Percentiles rank a stretch among this genome's conserved stretches.
These are phyloP conservation scores for Skeletonema costatum DNA, from an alignment of 108 stramenopile genomes.

Conservation along the genomic window DNA sequence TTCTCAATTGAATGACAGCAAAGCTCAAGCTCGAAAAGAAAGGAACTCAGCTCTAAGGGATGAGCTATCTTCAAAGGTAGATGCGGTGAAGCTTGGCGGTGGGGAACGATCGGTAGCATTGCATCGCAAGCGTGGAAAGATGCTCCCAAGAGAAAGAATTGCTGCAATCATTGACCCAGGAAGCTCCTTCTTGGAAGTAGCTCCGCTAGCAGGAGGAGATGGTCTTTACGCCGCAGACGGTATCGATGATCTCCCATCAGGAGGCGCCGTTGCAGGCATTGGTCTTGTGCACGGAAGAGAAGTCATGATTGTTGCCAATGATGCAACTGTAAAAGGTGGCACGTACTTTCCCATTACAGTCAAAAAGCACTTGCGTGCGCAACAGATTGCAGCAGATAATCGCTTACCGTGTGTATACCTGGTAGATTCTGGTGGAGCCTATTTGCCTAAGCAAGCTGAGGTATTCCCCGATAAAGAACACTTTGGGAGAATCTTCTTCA, in stretches of 20 bases:
- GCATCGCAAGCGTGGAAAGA: conserved; percentile 86
- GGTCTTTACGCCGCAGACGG: conserved; percentile 48
- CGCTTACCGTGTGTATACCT: conserved; percentile 95
- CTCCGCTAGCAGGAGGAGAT: conserved; percentile 85
- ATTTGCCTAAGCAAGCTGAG: conserved; percentile 94
- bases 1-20: conserved; percentile 31
- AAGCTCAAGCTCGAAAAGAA: conserved; percentile 32
- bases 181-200: conserved; percentile 94
- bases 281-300: conserved; percentile 86
- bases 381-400: conserved; percentile 95
- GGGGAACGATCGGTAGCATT: conserved; percentile 67
- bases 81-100: conserved; percentile 54
- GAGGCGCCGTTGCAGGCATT: conserved; percentile 96
- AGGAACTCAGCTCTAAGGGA: conserved; percentile 30
- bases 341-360: conserved; percentile 99
- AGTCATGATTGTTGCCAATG: conserved; percentile 98
- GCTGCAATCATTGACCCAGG: conserved; percentile 90
- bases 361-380: conserved; percentile 98
- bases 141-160: conserved; percentile 95
- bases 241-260: conserved; percentile 79
- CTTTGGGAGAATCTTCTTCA: conserved; percentile 98
- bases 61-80: conserved; percentile 28
- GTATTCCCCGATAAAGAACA: conserved; percentile 97
- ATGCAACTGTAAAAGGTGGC: conserved; percentile 98
- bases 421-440: conserved; percentile 96